These are phyloP conservation scores for Turnera subulata DNA, from an alignment of 345 rosid genomes.

Conservation along the genomic window DNA sequence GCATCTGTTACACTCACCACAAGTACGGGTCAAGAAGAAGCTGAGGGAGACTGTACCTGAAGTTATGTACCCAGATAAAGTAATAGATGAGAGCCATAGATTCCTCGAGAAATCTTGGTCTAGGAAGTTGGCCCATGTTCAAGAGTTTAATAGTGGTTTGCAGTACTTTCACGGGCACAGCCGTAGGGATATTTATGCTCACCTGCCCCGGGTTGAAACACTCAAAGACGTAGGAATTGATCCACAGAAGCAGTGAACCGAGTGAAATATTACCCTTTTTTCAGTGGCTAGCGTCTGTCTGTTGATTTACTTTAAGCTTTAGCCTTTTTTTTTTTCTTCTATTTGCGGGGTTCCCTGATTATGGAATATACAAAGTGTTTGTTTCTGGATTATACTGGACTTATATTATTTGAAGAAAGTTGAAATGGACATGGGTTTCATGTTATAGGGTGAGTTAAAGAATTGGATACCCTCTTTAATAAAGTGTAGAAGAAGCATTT, in stretches of 20 bases:
- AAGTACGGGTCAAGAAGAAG: conserved; percentile 58
- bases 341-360: too few relatives aligned
- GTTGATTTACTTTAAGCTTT: too few relatives aligned
- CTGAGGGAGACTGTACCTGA: conserved; percentile 60
- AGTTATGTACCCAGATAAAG: conserved; percentile 47
- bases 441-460: too few relatives aligned
- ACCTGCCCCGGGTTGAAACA: conserved; percentile 35
- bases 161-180: conserved; percentile 24
- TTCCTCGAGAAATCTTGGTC: conserved; percentile 47
- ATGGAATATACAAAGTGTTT: too few relatives aligned
- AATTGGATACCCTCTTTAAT: too few relatives aligned
- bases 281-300: too few relatives aligned
- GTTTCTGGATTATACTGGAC: too few relatives aligned
- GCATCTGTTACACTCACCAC: conserved; percentile 47
- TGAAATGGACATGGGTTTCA: too few relatives aligned
- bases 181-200: conserved; percentile 35
- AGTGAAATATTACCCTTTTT: too few relatives aligned
- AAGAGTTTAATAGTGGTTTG: conserved; percentile 28
- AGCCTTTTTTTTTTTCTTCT: too few relatives aligned
- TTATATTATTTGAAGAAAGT: too few relatives aligned
- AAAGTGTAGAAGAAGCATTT: too few relatives aligned
- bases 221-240: conserved; percentile 59
- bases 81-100: conserved; percentile 33
- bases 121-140: conserved; percentile 62
- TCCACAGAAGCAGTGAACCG: conserved; percentile 17